These are phyloP conservation scores for Rhododendron henanense DNA, from an alignment of 148 eudicot species.

Conservation along the genomic window DNA sequence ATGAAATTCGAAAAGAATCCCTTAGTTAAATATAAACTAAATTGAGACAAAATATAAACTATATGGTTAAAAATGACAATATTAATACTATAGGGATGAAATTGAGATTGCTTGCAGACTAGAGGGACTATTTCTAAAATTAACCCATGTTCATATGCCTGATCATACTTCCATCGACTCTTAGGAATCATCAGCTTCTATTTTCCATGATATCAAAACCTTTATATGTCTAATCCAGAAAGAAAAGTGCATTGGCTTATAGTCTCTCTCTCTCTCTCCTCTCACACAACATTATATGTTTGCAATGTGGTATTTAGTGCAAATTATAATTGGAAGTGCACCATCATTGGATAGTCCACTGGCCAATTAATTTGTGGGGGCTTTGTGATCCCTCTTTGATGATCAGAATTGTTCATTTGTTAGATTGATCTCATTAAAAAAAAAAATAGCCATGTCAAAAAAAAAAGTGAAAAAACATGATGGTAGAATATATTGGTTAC, in stretches of 20 bases:
- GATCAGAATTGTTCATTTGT: neutral
- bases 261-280: neutral
- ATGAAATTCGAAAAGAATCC: too few species aligned
- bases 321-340: neutral
- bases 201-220: neutral
- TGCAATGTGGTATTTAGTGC: neutral
- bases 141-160: neutral
- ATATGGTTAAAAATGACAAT: too few species aligned
- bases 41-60: too few species aligned
- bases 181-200: neutral
- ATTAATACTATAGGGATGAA: too few species aligned
- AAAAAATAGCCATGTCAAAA: neutral
- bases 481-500: neutral
- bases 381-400: neutral
- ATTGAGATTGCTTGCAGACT: too few species aligned
- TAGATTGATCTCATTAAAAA: neutral
- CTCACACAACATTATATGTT: neutral
- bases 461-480: too few species aligned
- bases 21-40: too few species aligned
- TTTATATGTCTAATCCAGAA: neutral
- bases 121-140: too few species aligned
- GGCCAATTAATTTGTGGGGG: neutral
- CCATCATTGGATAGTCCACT: neutral
- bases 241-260: neutral
- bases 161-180: constrained; percentile 7